Conservation (phyloP, 2,329 filamentous ascomycete species). For the Aspergillus pseudotamarii region DNA sequence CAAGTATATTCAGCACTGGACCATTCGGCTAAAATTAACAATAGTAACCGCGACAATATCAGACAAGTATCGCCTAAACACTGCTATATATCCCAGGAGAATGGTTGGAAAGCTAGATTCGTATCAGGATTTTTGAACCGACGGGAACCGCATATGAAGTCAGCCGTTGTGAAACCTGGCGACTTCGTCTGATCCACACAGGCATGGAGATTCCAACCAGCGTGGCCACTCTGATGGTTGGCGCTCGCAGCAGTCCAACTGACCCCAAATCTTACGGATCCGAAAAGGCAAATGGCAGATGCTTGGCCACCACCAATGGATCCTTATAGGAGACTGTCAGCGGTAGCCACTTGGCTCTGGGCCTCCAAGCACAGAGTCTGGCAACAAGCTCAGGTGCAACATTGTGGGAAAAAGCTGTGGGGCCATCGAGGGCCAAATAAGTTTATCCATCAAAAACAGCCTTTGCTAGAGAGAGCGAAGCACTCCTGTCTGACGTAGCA, state of each 20-base stretch:
- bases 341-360: constrained; percentile 9
- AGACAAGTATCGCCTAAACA: constrained; percentile 1
- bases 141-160: constrained; percentile 37
- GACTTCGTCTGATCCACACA: constrained; percentile 39
- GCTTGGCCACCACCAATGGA: constrained; percentile 18
- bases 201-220: constrained; percentile 27
- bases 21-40: background rate
- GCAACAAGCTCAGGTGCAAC: constrained; percentile 26
- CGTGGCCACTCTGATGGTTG: constrained; percentile 12
- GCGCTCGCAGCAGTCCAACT: constrained; percentile 22
- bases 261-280: constrained; percentile 23
- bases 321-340: constrained; percentile 18
- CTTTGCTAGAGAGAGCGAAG: constrained; percentile 10
- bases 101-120: constrained; percentile 24
- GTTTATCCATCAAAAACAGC: constrained; percentile 13
- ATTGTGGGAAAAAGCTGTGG: constrained; percentile 13
- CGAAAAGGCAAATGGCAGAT: constrained; percentile 22
- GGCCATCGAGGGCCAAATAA: constrained; percentile 15
- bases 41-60: background rate
- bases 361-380: constrained; percentile 13
- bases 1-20: background rate
- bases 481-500: constrained; percentile 18
- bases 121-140: constrained; percentile 34
- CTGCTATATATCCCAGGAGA: constrained; percentile 22
- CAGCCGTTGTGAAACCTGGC: constrained; percentile 43